Evolutionary conservation across 129 eudicot species (phyloP), one percentile per base, ranked within the genome.

Genomic region (Helianthus tuberosus): DNA sequence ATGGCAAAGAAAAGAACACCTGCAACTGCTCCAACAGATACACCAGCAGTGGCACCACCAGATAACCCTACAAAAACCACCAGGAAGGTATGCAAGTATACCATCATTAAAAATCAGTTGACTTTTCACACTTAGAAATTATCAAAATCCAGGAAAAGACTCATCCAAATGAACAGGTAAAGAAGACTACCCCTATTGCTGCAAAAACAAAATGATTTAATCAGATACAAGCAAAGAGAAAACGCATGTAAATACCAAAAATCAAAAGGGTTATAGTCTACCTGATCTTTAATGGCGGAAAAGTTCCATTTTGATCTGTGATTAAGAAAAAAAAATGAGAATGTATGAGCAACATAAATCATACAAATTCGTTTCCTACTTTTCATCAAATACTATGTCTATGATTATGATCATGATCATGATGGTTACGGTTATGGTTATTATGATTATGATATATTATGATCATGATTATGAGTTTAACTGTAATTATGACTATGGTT

Each of bases 241-340:
- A 27, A 44, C 23, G 4, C 20, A 12, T 25, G 3, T 46, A 15
- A 38, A 35, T 41, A 72, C 25, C 6, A 49, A 39, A n/a, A 14
- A 47, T 48, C 47, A 14, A 11, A 81, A 64, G 41, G 72, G 15
- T 46, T 27, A 60, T 66, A 54, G 61, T 9, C 44, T 75, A 89
- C 96, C 93, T 92, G 58, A 66, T 53, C 53, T 57, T 80, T 66
- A 87, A 75, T 7, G 91, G 91, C 11, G 98, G 98, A 77, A 68
- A 92, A 11, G 73, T 86, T 77, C 96, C 89, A 29, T 82, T 89
- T 78, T 85, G 91, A 84, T 92, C 98, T 92, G 96, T 83, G 66
- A 32, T n/a, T 27, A 63, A 58, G 41, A 25, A 16, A 68, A 46
- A 46, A 74, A 51, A 41, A 12, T 25, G 29, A 11, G 41, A 68